Evolutionary conservation across 1,284 basidiomycete species (phyloP), one percentile per base, ranked within the genome.

Genomic region (Kwoniella shivajii): DNA sequence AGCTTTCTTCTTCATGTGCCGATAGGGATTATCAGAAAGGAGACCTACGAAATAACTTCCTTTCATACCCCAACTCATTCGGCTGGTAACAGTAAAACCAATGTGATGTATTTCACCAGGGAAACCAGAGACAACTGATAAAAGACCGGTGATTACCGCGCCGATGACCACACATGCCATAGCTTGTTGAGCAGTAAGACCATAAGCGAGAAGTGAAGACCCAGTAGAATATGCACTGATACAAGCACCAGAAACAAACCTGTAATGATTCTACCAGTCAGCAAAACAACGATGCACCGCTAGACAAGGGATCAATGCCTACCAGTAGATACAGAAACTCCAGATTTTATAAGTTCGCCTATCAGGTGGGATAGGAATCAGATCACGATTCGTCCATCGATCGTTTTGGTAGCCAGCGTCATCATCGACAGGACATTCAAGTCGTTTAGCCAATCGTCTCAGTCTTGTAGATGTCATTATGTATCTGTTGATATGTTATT

Each of bases 341-440:
- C 64, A 65, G 34, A 68, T 64, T 27, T 56, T 50, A 37, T 68
- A 72, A 5, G 68, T 72, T 6, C 69, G 50, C 7, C 68, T 51
- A 31, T 68, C 64, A 16, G 59, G 58, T 2, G 68, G 68, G 31
- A 72, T 72, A 4, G 69, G 69, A 30, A 70, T 70, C 18, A 70
- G 57, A 54, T 72, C 69, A 30, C 68, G 58, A 54, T 70, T 70
- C n/a, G 61, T 63, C 66, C 66, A 67, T 47, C 63, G 36, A 54
- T 69, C 63, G 39, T 60, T 69, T 16, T 34, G 33, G 43, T 64
- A 66, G 10, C 50, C 59, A 11, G 50, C 64, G 36, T 68, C 64
- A 24, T 57, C 60, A 48, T 66, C 64, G 39, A 61, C 61, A 37
- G 66, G 66, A 48, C 64, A 64, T 46, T 66, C 65, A 26, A 66